phyloP scores from a whole-genome alignment of 345 rosid species.

The Melaleuca quinquenervia region DNA sequence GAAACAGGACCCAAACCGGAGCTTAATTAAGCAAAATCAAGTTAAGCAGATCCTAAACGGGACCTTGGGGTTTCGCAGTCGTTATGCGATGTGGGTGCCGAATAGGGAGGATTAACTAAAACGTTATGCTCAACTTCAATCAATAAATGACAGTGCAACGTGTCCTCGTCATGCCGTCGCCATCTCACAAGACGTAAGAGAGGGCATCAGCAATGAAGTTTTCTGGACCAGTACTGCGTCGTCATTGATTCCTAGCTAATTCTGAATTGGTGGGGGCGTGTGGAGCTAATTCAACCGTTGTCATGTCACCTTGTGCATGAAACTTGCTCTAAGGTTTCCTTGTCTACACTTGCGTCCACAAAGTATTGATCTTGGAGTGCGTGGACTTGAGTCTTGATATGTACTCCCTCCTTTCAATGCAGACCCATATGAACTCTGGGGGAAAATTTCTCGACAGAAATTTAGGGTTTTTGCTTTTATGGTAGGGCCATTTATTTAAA shows the following conservation, averaged over 20 bases:
- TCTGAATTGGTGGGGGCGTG: background rate
- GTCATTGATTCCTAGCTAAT: background rate
- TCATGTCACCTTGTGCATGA: background rate
- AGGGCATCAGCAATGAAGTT: background rate
- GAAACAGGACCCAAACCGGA: background rate
- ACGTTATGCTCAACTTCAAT: background rate
- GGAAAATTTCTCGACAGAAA: background rate
- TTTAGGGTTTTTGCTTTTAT: background rate
- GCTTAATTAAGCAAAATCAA: background rate
- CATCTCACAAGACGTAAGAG: background rate
- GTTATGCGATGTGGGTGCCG: background rate
- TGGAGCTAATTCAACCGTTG: background rate
- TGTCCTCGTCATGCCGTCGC: background rate
- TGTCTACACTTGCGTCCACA: background rate
- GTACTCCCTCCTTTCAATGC: background rate
- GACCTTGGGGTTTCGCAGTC: background rate
- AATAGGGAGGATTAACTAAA: background rate
- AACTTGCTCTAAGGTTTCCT: background rate
- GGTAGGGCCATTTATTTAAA: background rate
- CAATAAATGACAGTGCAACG: background rate
- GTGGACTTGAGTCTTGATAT: background rate
- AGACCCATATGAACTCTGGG: background rate
- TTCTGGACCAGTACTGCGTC: background rate
- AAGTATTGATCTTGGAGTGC: background rate
- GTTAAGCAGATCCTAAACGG: background rate